Evolutionary conservation across 306 rosid species (phyloP).

Genomic region (Casuarina equisetifolia): DNA sequence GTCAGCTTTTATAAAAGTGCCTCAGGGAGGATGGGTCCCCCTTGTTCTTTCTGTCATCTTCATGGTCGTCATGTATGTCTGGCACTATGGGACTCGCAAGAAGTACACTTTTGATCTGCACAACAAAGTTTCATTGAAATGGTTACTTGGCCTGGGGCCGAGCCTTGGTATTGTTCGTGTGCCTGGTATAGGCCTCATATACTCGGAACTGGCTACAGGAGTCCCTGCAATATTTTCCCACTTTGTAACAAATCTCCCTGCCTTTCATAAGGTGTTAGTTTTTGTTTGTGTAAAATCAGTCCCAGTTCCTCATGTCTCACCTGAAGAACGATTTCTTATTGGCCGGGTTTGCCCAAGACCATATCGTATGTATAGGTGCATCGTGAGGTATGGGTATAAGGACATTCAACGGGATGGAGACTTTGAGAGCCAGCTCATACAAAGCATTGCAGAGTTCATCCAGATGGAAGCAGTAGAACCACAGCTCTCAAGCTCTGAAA

Average conservation of each 20-base stretch:
- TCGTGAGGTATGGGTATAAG: conserved; percentile 83
- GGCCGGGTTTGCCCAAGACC: conserved; percentile 80
- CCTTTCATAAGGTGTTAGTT: conserved; percentile 78
- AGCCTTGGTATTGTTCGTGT: conserved; percentile 90
- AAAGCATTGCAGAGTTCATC: conserved; percentile 79
- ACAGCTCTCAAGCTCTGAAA: conserved; percentile 56
- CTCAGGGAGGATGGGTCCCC: conserved; percentile 95
- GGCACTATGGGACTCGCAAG: conserved; percentile 79
- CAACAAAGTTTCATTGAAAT: conserved; percentile 83
- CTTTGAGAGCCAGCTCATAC: conserved; percentile 79
- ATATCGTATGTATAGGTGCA: conserved; percentile 84
- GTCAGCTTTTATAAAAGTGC: conserved; percentile 77
- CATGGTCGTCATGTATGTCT: conserved; percentile 69
- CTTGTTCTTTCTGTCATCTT: conserved; percentile 64
- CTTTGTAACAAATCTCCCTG: conserved; percentile 89
- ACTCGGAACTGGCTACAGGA: conserved; percentile 82
- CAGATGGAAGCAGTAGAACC: conserved; percentile 83
- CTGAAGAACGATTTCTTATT: conserved; percentile 83
- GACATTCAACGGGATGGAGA: conserved; percentile 81
- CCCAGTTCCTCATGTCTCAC: conserved; percentile 78
- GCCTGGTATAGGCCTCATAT: conserved; percentile 87
- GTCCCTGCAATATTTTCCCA: conserved; percentile 88
- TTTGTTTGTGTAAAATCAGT: conserved; percentile 88
- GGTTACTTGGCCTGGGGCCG: conserved; percentile 86
- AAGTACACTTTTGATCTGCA: conserved; percentile 76